phyloP scores from a whole-genome alignment of 75 land plant genomes.

The Isoetes taiwanensis region DNA sequence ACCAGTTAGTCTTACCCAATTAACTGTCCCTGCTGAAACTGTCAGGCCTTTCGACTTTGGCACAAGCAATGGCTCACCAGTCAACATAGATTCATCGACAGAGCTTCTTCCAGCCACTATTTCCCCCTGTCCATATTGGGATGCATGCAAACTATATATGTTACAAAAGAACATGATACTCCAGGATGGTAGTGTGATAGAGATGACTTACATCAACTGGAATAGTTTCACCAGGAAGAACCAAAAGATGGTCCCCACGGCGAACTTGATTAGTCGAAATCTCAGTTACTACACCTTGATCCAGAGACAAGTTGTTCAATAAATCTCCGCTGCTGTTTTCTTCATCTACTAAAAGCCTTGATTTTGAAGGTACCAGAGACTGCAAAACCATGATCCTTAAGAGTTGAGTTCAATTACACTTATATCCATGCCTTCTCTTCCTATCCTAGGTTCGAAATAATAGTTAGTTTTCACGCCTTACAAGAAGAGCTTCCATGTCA shows the following conservation, averaged over 20 bases:
- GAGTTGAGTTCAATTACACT: background rate
- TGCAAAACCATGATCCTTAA: constrained; percentile 13
- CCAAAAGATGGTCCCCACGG: constrained; percentile 72
- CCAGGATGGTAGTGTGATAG: background rate
- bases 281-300: constrained; percentile 46
- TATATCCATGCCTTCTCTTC: background rate
- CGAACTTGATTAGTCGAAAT: constrained; percentile 83
- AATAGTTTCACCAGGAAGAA: constrained; percentile 87
- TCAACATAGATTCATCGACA: constrained; percentile 98
- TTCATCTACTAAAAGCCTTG: constrained; percentile 52
- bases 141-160: background rate
- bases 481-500: constrained; percentile 93
- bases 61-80: constrained; percentile 93
- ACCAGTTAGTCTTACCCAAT: constrained; percentile 52
- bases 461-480: constrained; percentile 17
- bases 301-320: constrained; percentile 19
- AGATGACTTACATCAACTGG: constrained; percentile 76
- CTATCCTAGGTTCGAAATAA: background rate
- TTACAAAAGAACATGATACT: background rate
- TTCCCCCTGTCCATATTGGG: constrained; percentile 35
- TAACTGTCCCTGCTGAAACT: constrained; percentile 91
- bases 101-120: constrained; percentile 80
- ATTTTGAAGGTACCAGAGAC: constrained; percentile 81
- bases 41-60: constrained; percentile 47
- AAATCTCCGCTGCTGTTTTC: constrained; percentile 15